Base-by-base conservation (phyloP, 495 filamentous ascomycete species). In the Tirmania nivea region DNA sequence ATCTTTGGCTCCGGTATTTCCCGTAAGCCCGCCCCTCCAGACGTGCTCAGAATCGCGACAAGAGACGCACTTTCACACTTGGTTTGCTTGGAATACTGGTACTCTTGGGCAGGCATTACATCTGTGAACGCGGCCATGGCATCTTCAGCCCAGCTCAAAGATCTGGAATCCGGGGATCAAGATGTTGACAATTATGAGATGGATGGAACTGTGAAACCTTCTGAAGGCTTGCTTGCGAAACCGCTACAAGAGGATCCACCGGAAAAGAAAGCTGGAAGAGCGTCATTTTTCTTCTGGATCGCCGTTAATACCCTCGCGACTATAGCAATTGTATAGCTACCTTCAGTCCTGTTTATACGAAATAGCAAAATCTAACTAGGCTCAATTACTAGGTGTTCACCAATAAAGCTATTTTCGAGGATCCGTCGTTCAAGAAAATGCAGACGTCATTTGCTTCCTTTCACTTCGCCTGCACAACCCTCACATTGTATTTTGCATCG, bases 381-480 rank as follows among this genome's bases (percentile, higher is more conserved):
- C 21, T 55, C 31, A 20, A 9, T 36, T 34, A 34, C 52, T 57
- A 84, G 81, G 79, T 86, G 51, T 84, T 84, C 64, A 81, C 77
- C 39, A 86, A 84, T 67, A 84, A 86, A 66, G 73, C 71, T 48
- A 82, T 86, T 59, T 83, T 86, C 66, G 75, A 77, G 20, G 73
- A 82, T 55, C 71, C 75, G 19, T 74, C 72, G 51, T 73, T 85
- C 58, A 77, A 76, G 55, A 69, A 78, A 35, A 75, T 73, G 54
- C 81, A 84, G 66, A 69, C 81, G 34, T 74, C 79, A 37, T 84
- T 84, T 60, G 80, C 80, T 17, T 67, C 75, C 35, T 82, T 83
- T 66, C 81, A 85, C 66, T 84, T 86, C 70, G 71, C 78, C 64
- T 70, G 80, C 69, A 84, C 80, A 48, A 79, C 69, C 58, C 61